Conservation (phyloP, 371 early-diverging fungal species). For the Rhizopus sp. region DNA sequence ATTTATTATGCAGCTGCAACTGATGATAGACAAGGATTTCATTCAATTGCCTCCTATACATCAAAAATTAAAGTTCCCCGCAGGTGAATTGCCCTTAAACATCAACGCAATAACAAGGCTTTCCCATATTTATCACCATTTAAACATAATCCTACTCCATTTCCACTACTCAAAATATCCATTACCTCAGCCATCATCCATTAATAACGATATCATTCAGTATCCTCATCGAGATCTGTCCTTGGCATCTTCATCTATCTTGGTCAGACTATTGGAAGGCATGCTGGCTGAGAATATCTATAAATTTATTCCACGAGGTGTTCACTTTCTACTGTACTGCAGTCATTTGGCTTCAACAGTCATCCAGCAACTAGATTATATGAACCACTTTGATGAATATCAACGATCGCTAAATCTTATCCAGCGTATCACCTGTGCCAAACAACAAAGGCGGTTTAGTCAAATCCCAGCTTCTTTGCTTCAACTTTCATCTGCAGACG, state of each 20-base stretch:
- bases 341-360: slow-evolving; percentile 39
- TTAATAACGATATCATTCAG: slow-evolving; percentile 3
- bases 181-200: slow-evolving; percentile 20
- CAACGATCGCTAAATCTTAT: slow-evolving; percentile 22
- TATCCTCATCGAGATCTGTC: slow-evolving; percentile 40
- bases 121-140: slow-evolving; percentile 84
- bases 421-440: slow-evolving; percentile 14
- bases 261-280: slow-evolving; percentile 38
- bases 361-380: slow-evolving; percentile 14
- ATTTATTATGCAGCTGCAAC: slow-evolving; percentile 20
- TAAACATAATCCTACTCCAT: slow-evolving; percentile 77
- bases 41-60: slow-evolving; percentile 42
- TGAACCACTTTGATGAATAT: slow-evolving; percentile 25
- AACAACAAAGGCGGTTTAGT: no score
- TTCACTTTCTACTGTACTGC: slow-evolving; percentile 41
- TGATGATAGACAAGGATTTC: slow-evolving; percentile 22
- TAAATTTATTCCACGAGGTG: slow-evolving; percentile 28
- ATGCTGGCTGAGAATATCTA: slow-evolving; percentile 27
- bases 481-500: neutral
- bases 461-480: neutral
- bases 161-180: slow-evolving; percentile 70
- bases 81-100: slow-evolving; percentile 9
- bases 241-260: slow-evolving; percentile 37
- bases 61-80: slow-evolving; percentile 18
- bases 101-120: slow-evolving; percentile 30